Base-by-base conservation (phyloP, 2,329 filamentous ascomycete species). In the Ceratocystis lukuohia region DNA sequence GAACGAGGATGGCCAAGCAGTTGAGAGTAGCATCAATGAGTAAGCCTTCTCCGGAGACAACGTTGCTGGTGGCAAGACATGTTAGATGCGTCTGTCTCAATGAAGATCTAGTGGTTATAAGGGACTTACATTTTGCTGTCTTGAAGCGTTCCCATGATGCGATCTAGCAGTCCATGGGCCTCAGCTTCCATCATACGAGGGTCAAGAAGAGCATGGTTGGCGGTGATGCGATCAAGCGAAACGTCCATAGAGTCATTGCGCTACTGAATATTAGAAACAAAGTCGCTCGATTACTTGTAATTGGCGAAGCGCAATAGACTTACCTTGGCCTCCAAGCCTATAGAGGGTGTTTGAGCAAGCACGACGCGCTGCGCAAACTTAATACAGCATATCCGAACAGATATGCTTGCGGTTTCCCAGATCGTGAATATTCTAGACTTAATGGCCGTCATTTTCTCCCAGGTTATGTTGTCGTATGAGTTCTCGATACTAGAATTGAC, bases 301-400 rank as follows among this genome's bases (percentile, higher is more conserved):
- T 33, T 10, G 33, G n/a, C 15, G 17, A 30, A 30, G 20, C 30
- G 37, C 33, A 20, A 28, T 62, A 50, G 22, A 79, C 84, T 75
- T 83, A 96, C 90, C 79, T 90, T 86, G 71, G 89, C 88, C 73
- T 97, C 93, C 66, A 85, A 80, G 70, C 89, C 88, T 67, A 87
- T 78, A 61, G 90, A 90, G n/a, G 87, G 86, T 10, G 91, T 96
- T 76, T 99, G 93, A 20, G 91, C 89, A 70, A 96, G 83, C 57
- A 99, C 88, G 57, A 97, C 90, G 69, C 90, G 86, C 77, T 99
- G 93, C 46, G 91, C 88, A 75, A 99, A 99, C 76, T 99, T 99
- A 81, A 97, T 88, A 78, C 94, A 97, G 80, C 91, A 96, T 74
- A 97, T 87, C 71, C 87, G 87, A 69, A 97, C 84, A 2, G 90